These are phyloP conservation scores for Hyphopichia wangnamkhiaoensis DNA, from an alignment of 1,139 yeast species.

Conservation along the genomic window DNA sequence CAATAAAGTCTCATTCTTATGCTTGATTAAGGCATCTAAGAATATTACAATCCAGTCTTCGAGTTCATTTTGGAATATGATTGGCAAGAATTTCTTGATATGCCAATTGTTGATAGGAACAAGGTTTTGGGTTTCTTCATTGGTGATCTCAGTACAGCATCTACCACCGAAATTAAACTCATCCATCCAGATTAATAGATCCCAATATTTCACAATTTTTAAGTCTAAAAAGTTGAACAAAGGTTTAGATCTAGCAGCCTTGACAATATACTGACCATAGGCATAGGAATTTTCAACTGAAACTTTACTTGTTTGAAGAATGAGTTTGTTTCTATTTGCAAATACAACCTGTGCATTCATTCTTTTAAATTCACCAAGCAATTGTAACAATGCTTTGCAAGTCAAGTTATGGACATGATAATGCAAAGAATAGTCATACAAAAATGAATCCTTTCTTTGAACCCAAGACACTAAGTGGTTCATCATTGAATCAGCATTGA, in stretches of 20 bases:
- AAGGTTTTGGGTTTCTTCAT: constrained; percentile 57
- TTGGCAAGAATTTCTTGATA: constrained; percentile 71
- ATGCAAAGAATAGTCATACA: constrained; percentile 78
- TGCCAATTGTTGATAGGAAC: constrained; percentile 79
- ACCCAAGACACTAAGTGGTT: constrained; percentile 88
- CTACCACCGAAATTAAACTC: constrained; percentile 85
- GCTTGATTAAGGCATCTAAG: constrained; percentile 66
- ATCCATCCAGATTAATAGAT: constrained; percentile 92
- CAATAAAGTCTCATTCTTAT: constrained; percentile 45
- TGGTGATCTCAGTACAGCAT: constrained; percentile 61
- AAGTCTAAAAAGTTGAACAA: constrained; percentile 82
- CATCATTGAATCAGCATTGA: constrained; percentile 82
- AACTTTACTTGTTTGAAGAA: constrained; percentile 73
- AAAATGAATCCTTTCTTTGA: constrained; percentile 66
- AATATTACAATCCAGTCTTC: constrained; percentile 84
- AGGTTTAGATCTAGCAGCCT: constrained; percentile 79
- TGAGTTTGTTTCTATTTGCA: constrained; percentile 76
- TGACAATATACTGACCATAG: constrained; percentile 83
- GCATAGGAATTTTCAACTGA: constrained; percentile 90
- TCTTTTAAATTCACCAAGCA: constrained; percentile 75
- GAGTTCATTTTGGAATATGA: constrained; percentile 75
- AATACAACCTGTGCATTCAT: constrained; percentile 78
- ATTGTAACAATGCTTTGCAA: constrained; percentile 77
- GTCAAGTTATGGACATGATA: constrained; percentile 88
- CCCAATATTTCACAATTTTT: constrained; percentile 82